Evolutionary conservation across 306 rosid species (phyloP).

Genomic region (Gastrolobium bilobum): DNA sequence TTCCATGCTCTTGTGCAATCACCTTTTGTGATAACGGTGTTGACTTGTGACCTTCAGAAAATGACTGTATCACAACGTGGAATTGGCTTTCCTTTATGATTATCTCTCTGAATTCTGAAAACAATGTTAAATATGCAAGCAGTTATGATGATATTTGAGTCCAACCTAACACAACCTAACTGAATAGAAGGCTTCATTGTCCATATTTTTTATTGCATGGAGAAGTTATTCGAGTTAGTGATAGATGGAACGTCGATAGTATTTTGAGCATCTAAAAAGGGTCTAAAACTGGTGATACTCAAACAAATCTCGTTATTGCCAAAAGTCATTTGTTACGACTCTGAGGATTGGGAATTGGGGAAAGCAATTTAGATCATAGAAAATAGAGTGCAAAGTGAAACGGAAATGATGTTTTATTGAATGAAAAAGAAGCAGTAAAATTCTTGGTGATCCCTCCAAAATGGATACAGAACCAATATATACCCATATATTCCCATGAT

Average conservation of each 20-base stretch:
- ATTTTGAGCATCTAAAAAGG: neutral
- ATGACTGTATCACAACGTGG: neutral
- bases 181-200: neutral
- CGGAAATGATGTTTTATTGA: too few species aligned
- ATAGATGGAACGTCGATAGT: neutral
- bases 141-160: neutral
- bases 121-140: neutral
- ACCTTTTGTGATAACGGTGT: neutral
- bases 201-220: neutral
- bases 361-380: too few species aligned
- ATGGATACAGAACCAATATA: too few species aligned
- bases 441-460: too few species aligned
- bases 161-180: conserved; percentile 1
- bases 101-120: neutral
- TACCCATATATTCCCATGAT: too few species aligned
- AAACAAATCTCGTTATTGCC: neutral
- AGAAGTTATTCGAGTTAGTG: neutral
- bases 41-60: conserved; percentile 18
- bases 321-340: too few species aligned
- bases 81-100: conserved; percentile 10
- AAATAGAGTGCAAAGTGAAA: too few species aligned
- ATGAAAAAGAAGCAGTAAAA: too few species aligned
- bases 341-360: too few species aligned
- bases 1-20: neutral
- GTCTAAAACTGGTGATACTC: neutral